Conservation (phyloP, 306 rosid genomes). For the Delonix regia region DNA sequence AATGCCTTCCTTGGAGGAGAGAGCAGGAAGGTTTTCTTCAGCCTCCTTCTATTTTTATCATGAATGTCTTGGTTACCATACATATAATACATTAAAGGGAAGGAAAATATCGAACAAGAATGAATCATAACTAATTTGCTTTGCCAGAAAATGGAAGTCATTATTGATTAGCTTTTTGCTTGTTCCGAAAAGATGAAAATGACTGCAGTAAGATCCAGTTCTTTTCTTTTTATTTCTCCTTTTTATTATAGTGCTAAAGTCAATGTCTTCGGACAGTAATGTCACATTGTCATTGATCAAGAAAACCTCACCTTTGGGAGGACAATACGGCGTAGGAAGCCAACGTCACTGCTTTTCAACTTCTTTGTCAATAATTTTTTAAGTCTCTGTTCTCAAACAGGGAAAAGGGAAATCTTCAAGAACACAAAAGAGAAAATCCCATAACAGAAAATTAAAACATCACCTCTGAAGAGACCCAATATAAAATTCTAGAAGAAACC, state of each 20-base stretch:
- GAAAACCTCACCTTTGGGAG: slow-evolving; percentile 71
- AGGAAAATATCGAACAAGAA: neutral
- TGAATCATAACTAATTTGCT: neutral
- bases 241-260: slow-evolving; percentile 24
- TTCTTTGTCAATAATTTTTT: slow-evolving; percentile 49
- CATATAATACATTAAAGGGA: neutral
- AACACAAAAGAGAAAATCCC: neutral
- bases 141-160: neutral
- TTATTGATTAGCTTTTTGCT: neutral
- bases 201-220: neutral
- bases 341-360: slow-evolving; percentile 62
- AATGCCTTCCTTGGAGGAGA: slow-evolving; percentile 52
- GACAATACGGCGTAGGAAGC: slow-evolving; percentile 58
- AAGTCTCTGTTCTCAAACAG: slow-evolving; percentile 39
- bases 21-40: slow-evolving; percentile 60
- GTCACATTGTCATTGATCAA: neutral
- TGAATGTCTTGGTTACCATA: neutral
- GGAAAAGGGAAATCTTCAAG: neutral
- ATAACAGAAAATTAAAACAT: neutral
- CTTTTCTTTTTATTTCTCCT: neutral
- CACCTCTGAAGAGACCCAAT: neutral
- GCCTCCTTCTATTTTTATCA: slow-evolving; percentile 56
- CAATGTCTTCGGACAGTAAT: neutral
- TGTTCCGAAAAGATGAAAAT: neutral
- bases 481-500: neutral